Base-by-base conservation (phyloP, 176 grass and related monocot species). In the Triticum dicoccoides region DNA sequence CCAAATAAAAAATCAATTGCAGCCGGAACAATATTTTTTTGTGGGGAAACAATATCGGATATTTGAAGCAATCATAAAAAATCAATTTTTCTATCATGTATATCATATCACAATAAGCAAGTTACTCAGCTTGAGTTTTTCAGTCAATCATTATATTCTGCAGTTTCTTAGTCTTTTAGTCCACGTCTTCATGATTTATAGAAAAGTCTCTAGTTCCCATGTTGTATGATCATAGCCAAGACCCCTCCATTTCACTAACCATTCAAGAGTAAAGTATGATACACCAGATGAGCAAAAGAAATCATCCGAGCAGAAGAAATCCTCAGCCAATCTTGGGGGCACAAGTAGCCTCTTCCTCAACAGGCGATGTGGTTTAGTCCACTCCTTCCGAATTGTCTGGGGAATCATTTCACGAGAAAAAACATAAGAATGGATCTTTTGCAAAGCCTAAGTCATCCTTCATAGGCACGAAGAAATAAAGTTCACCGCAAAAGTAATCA, bases 221-320 rank as follows among this genome's bases (percentile, higher is more conserved):
- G 95, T 98, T 45, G 89, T 86, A 25, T 93, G 68, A 77, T 98
- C 93, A 24, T 98, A 95, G n/a, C 93, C 91, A 73, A 93, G 89
- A 77, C 80, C 89, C 47, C 87, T 93, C 95, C 95, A 98, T 89
- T 95, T 98, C 69, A 98, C 95, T 68, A 95, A 76, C 91, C 91
- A 98, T 84, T 98, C 95, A 70, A 37, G 61, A 80, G 85, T 93
- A 87, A 87, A 98, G 67, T 82, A 87, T 61, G 56, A 21, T 72
- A 80, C 63, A 78, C 68, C 88, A 42, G 77, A 76, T 29, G 81
- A 80, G 51, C 61, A 52, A 73, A 90, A 93, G 62, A 98, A 95
- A 15, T 65, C 77, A 83, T 59, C 54, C 5, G 54, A 73, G 42
- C 52, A 42, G 68, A 90, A 95, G 62, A 95, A 95, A 15, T 65